Evolutionary conservation across 495 filamentous ascomycete species (phyloP).

Genomic region (Rusavskia elegans): DNA sequence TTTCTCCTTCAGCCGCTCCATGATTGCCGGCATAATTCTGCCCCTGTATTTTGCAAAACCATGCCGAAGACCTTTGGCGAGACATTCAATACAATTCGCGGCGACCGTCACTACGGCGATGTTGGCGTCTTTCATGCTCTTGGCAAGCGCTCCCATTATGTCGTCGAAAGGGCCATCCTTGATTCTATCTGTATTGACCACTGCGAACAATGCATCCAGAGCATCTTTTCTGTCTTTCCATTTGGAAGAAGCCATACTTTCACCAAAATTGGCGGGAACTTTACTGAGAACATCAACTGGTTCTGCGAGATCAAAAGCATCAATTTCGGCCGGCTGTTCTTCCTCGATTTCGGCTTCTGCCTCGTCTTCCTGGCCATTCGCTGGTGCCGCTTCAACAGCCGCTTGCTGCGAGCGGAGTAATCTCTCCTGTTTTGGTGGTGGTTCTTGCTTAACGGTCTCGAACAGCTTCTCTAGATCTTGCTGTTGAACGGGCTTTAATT

Average conservation of each 20-base stretch:
- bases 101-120: slow-evolving; percentile 87
- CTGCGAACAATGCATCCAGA: slow-evolving; percentile 61
- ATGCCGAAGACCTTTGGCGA: slow-evolving; percentile 77
- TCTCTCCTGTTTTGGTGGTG: slow-evolving; percentile 75
- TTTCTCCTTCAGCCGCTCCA: slow-evolving; percentile 95
- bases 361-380: slow-evolving; percentile 37
- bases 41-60: slow-evolving; percentile 68
- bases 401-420: slow-evolving; percentile 82
- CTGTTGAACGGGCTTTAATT: slow-evolving; percentile 92
- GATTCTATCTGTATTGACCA: slow-evolving; percentile 76
- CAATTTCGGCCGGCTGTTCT: slow-evolving; percentile 56
- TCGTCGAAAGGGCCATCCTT: slow-evolving; percentile 83
- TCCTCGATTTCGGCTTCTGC: slow-evolving; percentile 47
- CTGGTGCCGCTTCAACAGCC: slow-evolving; percentile 51
- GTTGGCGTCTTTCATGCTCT: slow-evolving; percentile 98
- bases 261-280: slow-evolving; percentile 63
- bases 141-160: slow-evolving; percentile 65
- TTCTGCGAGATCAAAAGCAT: slow-evolving; percentile 78
- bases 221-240: slow-evolving; percentile 99
- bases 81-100: slow-evolving; percentile 78
- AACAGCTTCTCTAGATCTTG: slow-evolving; percentile 88
- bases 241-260: slow-evolving; percentile 73
- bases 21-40: slow-evolving; percentile 65
- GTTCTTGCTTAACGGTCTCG: slow-evolving; percentile 78
- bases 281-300: slow-evolving; percentile 80